A percentile compares a stretch with the other conserved stretches of the same genome.
Conservation (phyloP, 1,284 basidiomycete species). For the Moniliella sp. region DNA sequence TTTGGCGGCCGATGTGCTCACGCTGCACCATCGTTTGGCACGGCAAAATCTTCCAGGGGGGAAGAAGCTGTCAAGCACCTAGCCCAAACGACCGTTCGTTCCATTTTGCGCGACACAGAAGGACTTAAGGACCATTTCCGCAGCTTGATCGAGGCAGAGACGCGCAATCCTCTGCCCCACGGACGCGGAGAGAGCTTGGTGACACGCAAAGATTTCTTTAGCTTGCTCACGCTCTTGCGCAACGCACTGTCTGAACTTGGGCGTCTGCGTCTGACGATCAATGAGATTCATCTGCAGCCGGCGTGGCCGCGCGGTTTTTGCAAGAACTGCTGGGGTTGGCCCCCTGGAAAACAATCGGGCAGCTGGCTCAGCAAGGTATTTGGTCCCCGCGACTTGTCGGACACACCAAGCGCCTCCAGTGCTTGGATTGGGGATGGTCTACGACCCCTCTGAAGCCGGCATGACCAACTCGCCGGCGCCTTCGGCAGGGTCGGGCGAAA, state of each 20-base stretch:
- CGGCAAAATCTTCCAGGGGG: slow-evolving; percentile 58
- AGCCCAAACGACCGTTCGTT: slow-evolving; percentile 58
- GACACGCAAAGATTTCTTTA: slow-evolving; percentile 59
- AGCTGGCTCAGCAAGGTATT: slow-evolving; percentile 12
- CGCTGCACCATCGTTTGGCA: slow-evolving; percentile 67
- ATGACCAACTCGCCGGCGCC: background rate
- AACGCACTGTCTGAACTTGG: slow-evolving; percentile 67
- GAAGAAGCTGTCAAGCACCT: slow-evolving; percentile 75
- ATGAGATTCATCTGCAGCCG: slow-evolving; percentile 75
- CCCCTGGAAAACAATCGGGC: slow-evolving; percentile 7
- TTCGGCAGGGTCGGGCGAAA: no score
- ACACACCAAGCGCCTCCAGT: background rate
- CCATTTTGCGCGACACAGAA: slow-evolving; percentile 51
- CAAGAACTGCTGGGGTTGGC: slow-evolving; percentile 20
- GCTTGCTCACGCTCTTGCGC: slow-evolving; percentile 60
- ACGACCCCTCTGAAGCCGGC: background rate
- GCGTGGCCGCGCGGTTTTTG: slow-evolving; percentile 38
- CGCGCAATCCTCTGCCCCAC: slow-evolving; percentile 7
- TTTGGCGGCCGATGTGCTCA: slow-evolving; percentile 60
- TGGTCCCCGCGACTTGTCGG: slow-evolving; percentile 1
- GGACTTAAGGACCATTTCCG: slow-evolving; percentile 56
- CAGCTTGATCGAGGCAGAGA: slow-evolving; percentile 39
- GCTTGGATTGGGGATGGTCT: background rate
- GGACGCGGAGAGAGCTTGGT: slow-evolving; percentile 37
- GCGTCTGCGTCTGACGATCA: slow-evolving; percentile 57